Evolutionary conservation across 371 early-diverging fungal species (phyloP).

Genomic region (Dichotomocladium elegans): DNA sequence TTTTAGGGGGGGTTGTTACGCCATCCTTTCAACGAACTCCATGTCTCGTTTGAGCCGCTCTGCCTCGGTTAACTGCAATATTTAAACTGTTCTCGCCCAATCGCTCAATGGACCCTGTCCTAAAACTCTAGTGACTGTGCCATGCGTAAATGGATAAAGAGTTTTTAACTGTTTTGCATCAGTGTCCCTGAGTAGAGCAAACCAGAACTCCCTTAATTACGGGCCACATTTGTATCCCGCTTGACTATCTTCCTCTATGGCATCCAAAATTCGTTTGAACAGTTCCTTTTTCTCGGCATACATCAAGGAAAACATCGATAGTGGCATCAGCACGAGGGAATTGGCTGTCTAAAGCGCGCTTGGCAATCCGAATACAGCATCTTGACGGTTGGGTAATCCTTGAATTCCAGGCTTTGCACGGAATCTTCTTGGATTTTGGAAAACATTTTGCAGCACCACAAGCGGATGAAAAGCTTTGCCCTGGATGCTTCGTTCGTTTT

Average conservation of each 20-base stretch:
- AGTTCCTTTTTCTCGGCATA: slow-evolving; percentile 1
- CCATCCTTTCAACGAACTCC: slow-evolving; percentile 1
- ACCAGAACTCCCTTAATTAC: not conserved
- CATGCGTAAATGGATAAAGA: not conserved
- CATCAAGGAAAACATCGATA: slow-evolving; percentile 1
- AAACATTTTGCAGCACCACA: slow-evolving; percentile 2
- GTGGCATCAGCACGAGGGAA: not conserved
- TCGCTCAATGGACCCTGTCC: too few relatives aligned
- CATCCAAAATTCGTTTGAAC: slow-evolving; percentile 2
- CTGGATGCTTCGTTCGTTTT: not conserved
- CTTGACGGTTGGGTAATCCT: slow-evolving; percentile 3
- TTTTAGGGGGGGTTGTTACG: not conserved
- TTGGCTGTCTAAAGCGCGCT: not conserved
- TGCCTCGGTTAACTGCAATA: not conserved
- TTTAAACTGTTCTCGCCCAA: not conserved
- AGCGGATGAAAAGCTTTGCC: not conserved
- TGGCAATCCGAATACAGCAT: slow-evolving; percentile 1
- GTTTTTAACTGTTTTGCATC: not conserved
- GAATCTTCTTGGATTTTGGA: slow-evolving; percentile 6
- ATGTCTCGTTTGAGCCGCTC: not conserved
- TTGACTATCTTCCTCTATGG: slow-evolving; percentile 1
- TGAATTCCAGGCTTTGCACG: not conserved
- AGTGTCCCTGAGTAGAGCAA: not conserved
- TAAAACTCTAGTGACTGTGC: slow-evolving; percentile 1
- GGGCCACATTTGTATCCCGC: not conserved